A percentile compares a stretch with the other conserved stretches of the same genome.
These are phyloP conservation scores for Aspergillus mulundensis DNA, from an alignment of 495 filamentous ascomycete species.

Conservation along the genomic window DNA sequence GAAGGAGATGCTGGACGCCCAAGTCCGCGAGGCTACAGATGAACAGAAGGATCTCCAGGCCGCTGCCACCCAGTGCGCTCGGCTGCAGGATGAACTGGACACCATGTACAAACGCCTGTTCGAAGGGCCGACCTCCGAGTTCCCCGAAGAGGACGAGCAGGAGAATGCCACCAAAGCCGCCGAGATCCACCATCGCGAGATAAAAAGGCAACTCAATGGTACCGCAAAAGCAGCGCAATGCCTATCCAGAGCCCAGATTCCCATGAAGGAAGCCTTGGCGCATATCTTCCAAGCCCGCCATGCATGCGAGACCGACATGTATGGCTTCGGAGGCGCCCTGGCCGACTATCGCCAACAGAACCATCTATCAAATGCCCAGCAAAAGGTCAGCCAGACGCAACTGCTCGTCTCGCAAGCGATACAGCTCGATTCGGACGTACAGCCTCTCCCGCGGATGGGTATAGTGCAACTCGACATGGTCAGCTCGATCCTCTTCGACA, in stretches of 20 bases:
- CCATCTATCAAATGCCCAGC: not conserved
- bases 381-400: slow-evolving; percentile 7
- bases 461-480: slow-evolving; percentile 1
- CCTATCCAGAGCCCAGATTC: not conserved
- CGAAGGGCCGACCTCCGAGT: slow-evolving; percentile 1
- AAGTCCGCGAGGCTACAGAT: not conserved
- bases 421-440: not conserved
- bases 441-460: not conserved
- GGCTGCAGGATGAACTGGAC: not conserved
- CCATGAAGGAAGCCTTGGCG: not conserved
- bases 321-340: not conserved
- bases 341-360: not conserved
- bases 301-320: not conserved
- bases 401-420: not conserved
- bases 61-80: not conserved
- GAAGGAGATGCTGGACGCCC: slow-evolving; percentile 3
- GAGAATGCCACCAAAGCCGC: not conserved
- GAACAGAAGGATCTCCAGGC: not conserved
- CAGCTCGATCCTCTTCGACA: slow-evolving; percentile 2
- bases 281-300: not conserved
- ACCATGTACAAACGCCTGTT: slow-evolving; percentile 1
- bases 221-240: not conserved
- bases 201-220: not conserved
- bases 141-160: slow-evolving; percentile 5
- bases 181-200: not conserved